Base-by-base conservation (phyloP, 352 stramenopile genomes). In the Phytophthora hibernalis region DNA sequence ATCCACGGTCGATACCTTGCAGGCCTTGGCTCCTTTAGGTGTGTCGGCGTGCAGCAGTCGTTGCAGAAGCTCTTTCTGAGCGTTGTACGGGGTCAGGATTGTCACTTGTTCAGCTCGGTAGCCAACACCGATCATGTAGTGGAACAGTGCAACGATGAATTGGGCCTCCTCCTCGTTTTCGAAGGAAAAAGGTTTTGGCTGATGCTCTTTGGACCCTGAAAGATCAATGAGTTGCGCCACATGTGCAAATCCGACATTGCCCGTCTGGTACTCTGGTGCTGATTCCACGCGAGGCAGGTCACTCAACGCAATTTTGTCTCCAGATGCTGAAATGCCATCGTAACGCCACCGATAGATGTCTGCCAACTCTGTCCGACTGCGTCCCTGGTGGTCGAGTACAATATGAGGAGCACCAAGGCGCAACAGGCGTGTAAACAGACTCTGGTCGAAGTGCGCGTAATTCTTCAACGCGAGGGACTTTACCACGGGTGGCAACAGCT, bases 151-250 rank as follows among this genome's bases (percentile, higher is more conserved):
- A 30, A 99, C 89, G 10, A 97, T 73, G 61, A 98, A 99, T 30
- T 98, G 92, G 8, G 97, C 97, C 68, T 99, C 97, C 31, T 91
- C 90, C 33, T 98, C 66, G 68, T 99, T 99, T 77, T 99, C 95
- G 59, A 96, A 98, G 49, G 92, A 96, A 61, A 95, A 94, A 20
- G 91, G 80, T 31, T 76, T 93, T 71, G 84, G 16, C 64, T 83
- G 65, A 53, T 70, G 78, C 94, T 97, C 77, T 72, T 83, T 74
- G 9, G 53, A 53, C 64, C 67, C 73, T 8, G 63, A 52, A 28
- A 87, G 90, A 74, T 98, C 85, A 33, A 99, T 84, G 26, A 98
- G 70, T 70, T 99, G 97, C 54, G 85, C 94, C 31, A 88, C 89
- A 60, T 97, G 80, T 21, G 75, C 77, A 26, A 99, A 96, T 9